A percentile compares a stretch with the other conserved stretches of the same genome.
These are phyloP conservation scores for Mycogone perniciosa DNA, from an alignment of 2,329 filamentous ascomycete genomes.

Conservation along the genomic window DNA sequence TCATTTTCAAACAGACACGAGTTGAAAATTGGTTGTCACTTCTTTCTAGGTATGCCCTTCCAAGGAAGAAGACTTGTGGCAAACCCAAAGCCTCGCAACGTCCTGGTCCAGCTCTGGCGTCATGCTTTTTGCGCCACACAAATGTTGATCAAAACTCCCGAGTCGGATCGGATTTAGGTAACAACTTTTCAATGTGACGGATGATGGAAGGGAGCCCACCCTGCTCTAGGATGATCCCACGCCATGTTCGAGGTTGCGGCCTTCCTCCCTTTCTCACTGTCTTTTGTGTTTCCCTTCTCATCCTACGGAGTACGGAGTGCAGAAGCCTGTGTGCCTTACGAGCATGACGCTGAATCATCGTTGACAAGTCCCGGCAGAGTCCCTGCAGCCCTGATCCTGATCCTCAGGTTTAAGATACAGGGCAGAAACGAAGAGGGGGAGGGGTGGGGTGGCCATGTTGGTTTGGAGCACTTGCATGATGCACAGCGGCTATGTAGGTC, in stretches of 20 bases:
- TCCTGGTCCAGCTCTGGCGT: background rate
- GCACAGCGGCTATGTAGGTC: slow-evolving; percentile 37
- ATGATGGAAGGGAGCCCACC: background rate
- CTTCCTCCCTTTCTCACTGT: slow-evolving; percentile 1
- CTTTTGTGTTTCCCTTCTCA: background rate
- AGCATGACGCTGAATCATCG: background rate
- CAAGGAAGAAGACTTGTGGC: slow-evolving; percentile 3
- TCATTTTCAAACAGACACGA: background rate
- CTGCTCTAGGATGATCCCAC: too few species aligned
- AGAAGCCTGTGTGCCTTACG: too few species aligned
- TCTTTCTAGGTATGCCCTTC: background rate
- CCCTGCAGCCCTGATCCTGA: slow-evolving; percentile 13
- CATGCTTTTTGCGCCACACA: slow-evolving; percentile 10
- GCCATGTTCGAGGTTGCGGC: background rate
- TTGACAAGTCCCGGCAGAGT: slow-evolving; percentile 6
- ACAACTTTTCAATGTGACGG: background rate
- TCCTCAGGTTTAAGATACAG: slow-evolving; percentile 10
- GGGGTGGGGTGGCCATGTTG: slow-evolving; percentile 14
- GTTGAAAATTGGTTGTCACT: too few species aligned
- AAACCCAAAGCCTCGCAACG: slow-evolving; percentile 2
- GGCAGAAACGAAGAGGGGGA: slow-evolving; percentile 10
- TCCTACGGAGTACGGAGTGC: background rate
- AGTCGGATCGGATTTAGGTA: slow-evolving; percentile 6
- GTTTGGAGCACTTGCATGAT: slow-evolving; percentile 36
- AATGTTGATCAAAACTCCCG: background rate